phyloP scores from a whole-genome alignment of 2,329 filamentous ascomycete genomes.

The Graphiopsis chlorocephala region DNA sequence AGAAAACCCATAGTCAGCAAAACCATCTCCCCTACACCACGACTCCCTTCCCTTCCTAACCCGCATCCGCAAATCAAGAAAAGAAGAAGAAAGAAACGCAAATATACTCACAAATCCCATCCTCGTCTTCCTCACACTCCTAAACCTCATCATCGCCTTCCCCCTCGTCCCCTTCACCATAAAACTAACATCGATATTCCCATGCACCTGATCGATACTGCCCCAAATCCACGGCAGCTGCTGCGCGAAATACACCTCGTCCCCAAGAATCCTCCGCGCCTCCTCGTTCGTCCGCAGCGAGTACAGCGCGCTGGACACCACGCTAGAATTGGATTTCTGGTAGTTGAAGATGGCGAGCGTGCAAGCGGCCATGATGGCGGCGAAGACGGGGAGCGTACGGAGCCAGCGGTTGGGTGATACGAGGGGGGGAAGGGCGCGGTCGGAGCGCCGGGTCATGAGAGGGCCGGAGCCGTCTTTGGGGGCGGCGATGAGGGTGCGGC shows the following conservation, averaged over 20 bases:
- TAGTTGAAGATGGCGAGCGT: constrained; percentile 97
- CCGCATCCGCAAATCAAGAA: neutral
- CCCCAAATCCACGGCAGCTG: constrained; percentile 50
- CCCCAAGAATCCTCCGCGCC: constrained; percentile 76
- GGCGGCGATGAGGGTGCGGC: constrained; percentile 49
- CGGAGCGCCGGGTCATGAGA: constrained; percentile 51
- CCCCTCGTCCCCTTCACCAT: constrained; percentile 75
- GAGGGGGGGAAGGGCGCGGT: constrained; percentile 51
- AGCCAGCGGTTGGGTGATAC: constrained; percentile 34
- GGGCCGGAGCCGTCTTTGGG: constrained; percentile 51
- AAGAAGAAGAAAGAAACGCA: neutral
- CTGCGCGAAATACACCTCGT: constrained; percentile 56
- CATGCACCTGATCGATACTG: constrained; percentile 90
- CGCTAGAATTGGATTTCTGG: constrained; percentile 85
- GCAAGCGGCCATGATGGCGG: constrained; percentile 65
- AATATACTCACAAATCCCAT: constrained; percentile 53
- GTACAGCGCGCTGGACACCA: constrained; percentile 80
- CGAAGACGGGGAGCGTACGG: constrained; percentile 77
- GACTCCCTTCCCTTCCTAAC: too few species aligned
- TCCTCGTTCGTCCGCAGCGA: constrained; percentile 75
- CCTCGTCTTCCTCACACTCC: constrained; percentile 66
- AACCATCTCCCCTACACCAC: neutral
- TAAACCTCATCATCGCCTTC: constrained; percentile 74
- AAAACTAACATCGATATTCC: constrained; percentile 82
- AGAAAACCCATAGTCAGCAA: neutral